Evolutionary conservation across 345 rosid species (phyloP).

Genomic region (Melaleuca alternifolia): DNA sequence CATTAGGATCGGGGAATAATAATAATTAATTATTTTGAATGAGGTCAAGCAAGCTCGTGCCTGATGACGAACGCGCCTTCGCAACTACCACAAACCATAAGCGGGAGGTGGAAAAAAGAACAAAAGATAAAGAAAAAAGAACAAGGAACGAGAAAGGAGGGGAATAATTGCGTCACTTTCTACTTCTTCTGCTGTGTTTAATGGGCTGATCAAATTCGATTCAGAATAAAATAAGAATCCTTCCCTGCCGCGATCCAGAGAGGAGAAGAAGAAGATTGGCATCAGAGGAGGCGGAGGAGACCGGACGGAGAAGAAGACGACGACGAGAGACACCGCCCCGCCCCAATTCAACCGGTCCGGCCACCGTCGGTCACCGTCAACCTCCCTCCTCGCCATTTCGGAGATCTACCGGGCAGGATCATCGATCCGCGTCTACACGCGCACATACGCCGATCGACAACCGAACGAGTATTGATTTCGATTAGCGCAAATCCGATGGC

Average conservation of each 20-base stretch:
- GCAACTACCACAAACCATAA: not conserved
- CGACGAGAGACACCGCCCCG: not conserved
- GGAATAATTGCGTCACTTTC: not conserved
- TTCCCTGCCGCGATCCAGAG: not conserved
- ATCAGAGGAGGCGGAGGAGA: not conserved
- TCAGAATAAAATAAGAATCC: not conserved
- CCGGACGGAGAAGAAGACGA: not conserved
- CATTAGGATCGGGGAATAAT: not conserved
- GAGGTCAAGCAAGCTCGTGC: not conserved
- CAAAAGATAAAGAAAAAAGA: not conserved
- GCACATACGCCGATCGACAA: not conserved
- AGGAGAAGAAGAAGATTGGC: not conserved
- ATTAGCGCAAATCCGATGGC: conserved; percentile 31
- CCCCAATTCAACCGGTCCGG: not conserved
- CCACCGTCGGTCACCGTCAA: not conserved
- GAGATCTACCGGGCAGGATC: not conserved
- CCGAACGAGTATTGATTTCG: not conserved
- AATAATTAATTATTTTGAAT: not conserved
- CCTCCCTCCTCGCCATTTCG: not conserved
- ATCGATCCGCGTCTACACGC: not conserved
- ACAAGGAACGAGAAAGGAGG: not conserved
- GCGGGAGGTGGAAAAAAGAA: not conserved
- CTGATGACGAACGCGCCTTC: not conserved
- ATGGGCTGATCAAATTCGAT: not conserved
- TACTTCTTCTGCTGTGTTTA: not conserved